Evolutionary conservation across 2,329 filamentous ascomycete species (phyloP).

Genomic region (Cladosporium austrohemisphaericum): DNA sequence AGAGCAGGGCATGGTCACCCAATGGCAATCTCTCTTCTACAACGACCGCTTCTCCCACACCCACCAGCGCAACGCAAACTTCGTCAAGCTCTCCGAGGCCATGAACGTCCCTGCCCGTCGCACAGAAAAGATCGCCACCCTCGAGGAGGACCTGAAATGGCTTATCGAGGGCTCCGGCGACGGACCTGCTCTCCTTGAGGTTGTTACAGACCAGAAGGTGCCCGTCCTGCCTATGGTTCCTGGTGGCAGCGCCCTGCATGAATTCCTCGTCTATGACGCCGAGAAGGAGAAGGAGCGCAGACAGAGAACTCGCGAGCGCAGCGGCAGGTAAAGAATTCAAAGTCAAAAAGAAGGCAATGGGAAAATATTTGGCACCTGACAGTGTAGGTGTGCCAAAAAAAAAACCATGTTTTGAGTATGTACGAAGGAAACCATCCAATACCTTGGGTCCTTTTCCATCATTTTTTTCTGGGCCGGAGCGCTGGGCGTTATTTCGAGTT

Average conservation of each 20-base stretch:
- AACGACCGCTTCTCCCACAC: slow-evolving; percentile 90
- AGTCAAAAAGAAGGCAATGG: background rate
- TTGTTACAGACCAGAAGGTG: slow-evolving; percentile 83
- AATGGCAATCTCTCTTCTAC: slow-evolving; percentile 98
- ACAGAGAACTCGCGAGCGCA: slow-evolving; percentile 34
- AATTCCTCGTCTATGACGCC: slow-evolving; percentile 86
- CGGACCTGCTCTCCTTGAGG: slow-evolving; percentile 88
- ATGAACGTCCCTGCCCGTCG: slow-evolving; percentile 80
- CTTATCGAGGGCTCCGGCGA: slow-evolving; percentile 70
- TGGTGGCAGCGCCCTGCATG: slow-evolving; percentile 78
- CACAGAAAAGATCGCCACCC: slow-evolving; percentile 69
- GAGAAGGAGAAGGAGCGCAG: slow-evolving; percentile 46
- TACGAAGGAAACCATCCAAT: too few relatives aligned
- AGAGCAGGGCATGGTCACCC: slow-evolving; percentile 97
- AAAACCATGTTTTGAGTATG: background rate
- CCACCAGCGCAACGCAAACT: slow-evolving; percentile 92
- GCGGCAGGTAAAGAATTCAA: slow-evolving; percentile 30
- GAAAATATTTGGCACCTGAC: too few relatives aligned
- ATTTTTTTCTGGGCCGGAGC: background rate
- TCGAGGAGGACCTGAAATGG: slow-evolving; percentile 77
- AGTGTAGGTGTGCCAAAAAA: background rate
- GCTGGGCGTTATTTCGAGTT: background rate
- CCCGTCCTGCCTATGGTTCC: slow-evolving; percentile 98
- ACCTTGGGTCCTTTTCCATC: too few relatives aligned
- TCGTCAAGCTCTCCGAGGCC: slow-evolving; percentile 85